Evolutionary conservation across 164 flowering plant species (phyloP).

Genomic region (Buxus sempervirens): DNA sequence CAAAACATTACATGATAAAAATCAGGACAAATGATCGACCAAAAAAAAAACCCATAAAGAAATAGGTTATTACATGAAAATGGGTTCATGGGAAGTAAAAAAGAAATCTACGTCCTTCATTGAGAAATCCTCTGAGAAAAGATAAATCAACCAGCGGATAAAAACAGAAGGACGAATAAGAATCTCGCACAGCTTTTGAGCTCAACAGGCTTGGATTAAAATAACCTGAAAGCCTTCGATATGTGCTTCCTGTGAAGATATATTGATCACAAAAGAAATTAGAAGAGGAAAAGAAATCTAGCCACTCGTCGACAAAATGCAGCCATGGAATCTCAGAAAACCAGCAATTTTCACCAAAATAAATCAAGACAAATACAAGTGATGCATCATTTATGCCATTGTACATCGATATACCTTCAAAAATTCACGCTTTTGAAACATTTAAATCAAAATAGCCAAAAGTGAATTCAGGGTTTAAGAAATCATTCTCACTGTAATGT

Average conservation of each 20-base stretch:
- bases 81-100: too few species aligned
- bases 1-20: too few species aligned
- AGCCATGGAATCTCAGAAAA: background rate
- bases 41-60: too few species aligned
- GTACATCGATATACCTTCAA: too few species aligned
- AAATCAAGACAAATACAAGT: too few species aligned
- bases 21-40: background rate
- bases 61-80: too few species aligned
- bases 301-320: background rate
- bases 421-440: too few species aligned
- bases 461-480: too few species aligned
- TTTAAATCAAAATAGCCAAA: too few species aligned
- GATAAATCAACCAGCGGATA: slow-evolving; percentile 19
- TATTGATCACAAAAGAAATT: background rate
- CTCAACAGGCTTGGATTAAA: slow-evolving; percentile 32
- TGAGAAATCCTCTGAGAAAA: slow-evolving; percentile 19
- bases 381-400: too few species aligned
- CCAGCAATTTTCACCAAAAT: background rate
- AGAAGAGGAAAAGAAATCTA: background rate
- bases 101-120: slow-evolving; percentile 31
- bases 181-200: slow-evolving; percentile 73
- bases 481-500: too few species aligned
- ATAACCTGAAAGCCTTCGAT: slow-evolving; percentile 69
- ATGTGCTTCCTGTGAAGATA: slow-evolving; percentile 24
- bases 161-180: slow-evolving; percentile 15